Evolutionary conservation across 345 rosid species (phyloP), one percentile per base, ranked within the genome.

Genomic region (Ceriops tagal): DNA sequence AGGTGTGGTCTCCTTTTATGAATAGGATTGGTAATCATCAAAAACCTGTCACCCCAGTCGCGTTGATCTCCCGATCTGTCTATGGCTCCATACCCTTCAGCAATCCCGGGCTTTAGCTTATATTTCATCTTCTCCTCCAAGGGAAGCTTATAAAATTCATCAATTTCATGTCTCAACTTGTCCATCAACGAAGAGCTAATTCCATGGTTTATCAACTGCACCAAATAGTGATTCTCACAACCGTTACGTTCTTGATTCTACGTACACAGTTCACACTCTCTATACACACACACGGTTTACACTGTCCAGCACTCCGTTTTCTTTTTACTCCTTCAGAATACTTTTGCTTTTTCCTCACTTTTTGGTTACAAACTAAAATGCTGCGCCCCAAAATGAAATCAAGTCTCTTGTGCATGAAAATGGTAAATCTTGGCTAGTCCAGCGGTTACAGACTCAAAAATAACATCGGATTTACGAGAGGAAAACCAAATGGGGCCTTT

Each of bases 181-280:
- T 53, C 65, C 64, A 71, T 5, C 51, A 73, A 43, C 2, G 69
- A 61, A 2, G 73, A 39, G 62, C 67, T 32, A 21, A 81, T 66
- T 58, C 79, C 81, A 65, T 81, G 81, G 72, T 81, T 81, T 79
- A 81, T 75, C 70, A 81, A 32, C 84, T 81, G 58, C 9, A n/a
- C 8, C 15, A 30, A 26, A 11, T 0, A 43, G 18, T 8, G 75
- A 11, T 22, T 18, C 5, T 24, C 7, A 31, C 5, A 11, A 22
- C 9, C 11, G 39, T 32, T 11, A 31, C 8, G 2, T 28, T 8
- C 7, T 39, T 39, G 9, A 15, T 8, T 1, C n/a, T 4, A 11
- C 2, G 3, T 11, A 13, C 47, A 43, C 47, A 11, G 47, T 43
- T 43, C 16, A 43, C 1, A 13, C 47, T 43, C 46, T 10, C 26